Conservation (phyloP, 192 early-diverging fungal genomes). For the Coemansia erecta region DNA sequence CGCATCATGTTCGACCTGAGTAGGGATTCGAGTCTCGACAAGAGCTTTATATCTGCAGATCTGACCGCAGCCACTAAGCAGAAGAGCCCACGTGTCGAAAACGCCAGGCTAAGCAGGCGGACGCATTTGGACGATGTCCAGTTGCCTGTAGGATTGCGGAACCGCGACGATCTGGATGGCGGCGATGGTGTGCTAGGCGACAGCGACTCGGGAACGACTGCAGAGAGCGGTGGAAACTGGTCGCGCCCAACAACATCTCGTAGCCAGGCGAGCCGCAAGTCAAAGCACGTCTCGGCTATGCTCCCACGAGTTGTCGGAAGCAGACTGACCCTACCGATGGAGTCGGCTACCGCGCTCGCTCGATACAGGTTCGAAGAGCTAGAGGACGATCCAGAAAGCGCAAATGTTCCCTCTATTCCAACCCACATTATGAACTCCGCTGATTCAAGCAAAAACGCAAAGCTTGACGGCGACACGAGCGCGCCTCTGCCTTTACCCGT, state of each 20-base stretch:
- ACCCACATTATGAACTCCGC: not conserved
- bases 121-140: constrained; percentile 41
- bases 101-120: constrained; percentile 20
- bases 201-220: not conserved
- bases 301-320: constrained; percentile 46
- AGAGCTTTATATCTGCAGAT: constrained; percentile 4
- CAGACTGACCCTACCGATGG: constrained; percentile 35
- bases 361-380: constrained; percentile 49
- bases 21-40: constrained; percentile 32
- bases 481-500: constrained; percentile 7
- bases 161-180: constrained; percentile 19
- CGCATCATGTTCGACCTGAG: constrained; percentile 35
- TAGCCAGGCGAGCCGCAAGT: constrained; percentile 24
- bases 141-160: constrained; percentile 38
- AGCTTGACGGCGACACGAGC: not conserved
- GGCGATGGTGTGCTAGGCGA: not conserved
- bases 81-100: not conserved
- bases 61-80: constrained; percentile 3
- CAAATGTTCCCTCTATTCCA: not conserved
- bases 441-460: not conserved
- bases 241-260: constrained; percentile 36
- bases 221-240: constrained; percentile 15
- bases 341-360: constrained; percentile 30
- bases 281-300: constrained; percentile 42
- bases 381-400: constrained; percentile 12